A percentile compares a stretch with the other conserved stretches of the same genome.
phyloP scores from a whole-genome alignment of 2,329 filamentous ascomycete species.

The Colletotrichum melonis region DNA sequence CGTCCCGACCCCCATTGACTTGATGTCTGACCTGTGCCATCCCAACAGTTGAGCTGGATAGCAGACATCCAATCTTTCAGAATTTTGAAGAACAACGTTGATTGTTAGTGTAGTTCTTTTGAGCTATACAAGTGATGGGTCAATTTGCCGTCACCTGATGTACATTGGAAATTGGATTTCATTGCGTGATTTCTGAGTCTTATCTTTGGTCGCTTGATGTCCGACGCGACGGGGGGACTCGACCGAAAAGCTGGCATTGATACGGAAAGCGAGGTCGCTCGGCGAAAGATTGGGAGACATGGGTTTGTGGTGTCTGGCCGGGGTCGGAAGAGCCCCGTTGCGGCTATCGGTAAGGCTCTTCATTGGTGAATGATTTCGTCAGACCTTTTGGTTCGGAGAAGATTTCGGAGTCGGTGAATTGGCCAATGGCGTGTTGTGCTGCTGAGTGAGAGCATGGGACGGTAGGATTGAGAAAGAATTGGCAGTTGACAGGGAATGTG shows the following conservation, averaged over 20 bases:
- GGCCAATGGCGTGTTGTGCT: not conserved
- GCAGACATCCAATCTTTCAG: not conserved
- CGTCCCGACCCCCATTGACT: not conserved
- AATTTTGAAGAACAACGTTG: no score
- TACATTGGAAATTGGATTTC: not conserved
- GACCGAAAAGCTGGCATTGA: not conserved
- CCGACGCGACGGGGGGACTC: not conserved
- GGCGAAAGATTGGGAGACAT: not conserved
- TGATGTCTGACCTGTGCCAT: not conserved
- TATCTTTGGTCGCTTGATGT: constrained; percentile 5
- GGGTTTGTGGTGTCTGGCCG: not conserved
- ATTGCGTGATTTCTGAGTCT: constrained; percentile 18
- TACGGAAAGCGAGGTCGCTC: not conserved
- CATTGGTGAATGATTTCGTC: not conserved
- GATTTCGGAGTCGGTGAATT: not conserved
- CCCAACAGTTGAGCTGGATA: not conserved
- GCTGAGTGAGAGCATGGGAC: not conserved
- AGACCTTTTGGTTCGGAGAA: constrained; percentile 12
- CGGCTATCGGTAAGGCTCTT: constrained; percentile 23
- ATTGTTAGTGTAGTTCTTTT: no score
- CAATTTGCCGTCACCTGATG: not conserved
- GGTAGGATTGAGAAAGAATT: not conserved
- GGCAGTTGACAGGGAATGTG: not conserved
- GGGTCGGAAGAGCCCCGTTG: not conserved
- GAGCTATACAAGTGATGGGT: not conserved